Evolutionary conservation across 176 grass and related monocot species (phyloP), one percentile per base, ranked within the genome.

Genomic region (Aegilops longissima): DNA sequence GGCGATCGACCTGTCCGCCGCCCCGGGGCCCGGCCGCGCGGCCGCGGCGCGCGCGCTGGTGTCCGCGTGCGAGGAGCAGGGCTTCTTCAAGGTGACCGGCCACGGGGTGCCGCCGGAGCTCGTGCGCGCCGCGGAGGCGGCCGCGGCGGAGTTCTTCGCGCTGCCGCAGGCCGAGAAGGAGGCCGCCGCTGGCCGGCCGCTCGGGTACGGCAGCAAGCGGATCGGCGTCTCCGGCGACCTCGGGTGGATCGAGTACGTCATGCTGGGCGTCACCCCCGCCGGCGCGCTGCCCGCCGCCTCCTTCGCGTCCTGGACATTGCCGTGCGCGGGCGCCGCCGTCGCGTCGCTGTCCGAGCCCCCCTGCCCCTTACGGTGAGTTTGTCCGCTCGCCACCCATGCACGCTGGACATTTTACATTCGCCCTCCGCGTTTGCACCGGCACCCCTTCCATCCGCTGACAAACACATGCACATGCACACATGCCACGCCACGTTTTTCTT

Each of bases 181-280:
- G 33, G 42, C 6, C 25, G 64, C 3, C n/a, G 86, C 87, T 0
- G 82, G 82, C 1, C 11, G 9, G 24, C 81, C 91, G 5, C 77
- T 98, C 73, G 83, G 91, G 66, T 98, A 98, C 62, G 87, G 58
- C 5, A 95, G 89, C 90, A 95, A 93, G 87, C 30, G n/a, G 8
- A 93, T 98, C 74, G 95, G 95, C 69, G 39, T 20, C 65, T 90
- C 80, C 80, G 95, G 95, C 36, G 95, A 98, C 87, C 78, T 93
- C n/a, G 95, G 95, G 0, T 98, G 90, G 86, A 33, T 98, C 56
- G 95, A 98, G 91, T 98, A 98, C 82, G 87, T 98, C 44, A 84
- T 98, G 24, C 80, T 98, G 59, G 82, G 33, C 72, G 54, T 82
- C 72, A 77, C 78, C 63, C 42, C 86, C 63, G 23, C 49, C 51